These are phyloP conservation scores for Microbotryum scabiosae DNA, from an alignment of 1,284 basidiomycete genomes.

Conservation along the genomic window DNA sequence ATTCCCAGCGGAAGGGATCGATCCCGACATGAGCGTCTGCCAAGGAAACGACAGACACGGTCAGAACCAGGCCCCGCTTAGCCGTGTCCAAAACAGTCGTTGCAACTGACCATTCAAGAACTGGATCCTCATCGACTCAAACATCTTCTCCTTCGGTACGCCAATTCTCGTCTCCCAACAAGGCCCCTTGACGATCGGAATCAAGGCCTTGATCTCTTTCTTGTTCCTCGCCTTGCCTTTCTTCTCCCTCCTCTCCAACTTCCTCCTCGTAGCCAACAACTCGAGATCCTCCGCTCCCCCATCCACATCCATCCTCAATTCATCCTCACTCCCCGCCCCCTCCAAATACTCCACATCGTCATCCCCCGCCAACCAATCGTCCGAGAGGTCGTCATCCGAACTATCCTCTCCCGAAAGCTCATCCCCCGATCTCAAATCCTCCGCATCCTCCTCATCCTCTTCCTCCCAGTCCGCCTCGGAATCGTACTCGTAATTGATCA, in stretches of 20 bases:
- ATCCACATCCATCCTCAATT: constrained; percentile 65
- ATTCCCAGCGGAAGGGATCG: constrained; percentile 66
- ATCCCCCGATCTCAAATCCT: constrained; percentile 31
- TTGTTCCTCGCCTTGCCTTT: constrained; percentile 50
- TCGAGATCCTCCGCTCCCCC: constrained; percentile 52
- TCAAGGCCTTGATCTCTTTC: constrained; percentile 56
- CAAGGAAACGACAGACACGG: constrained; percentile 6
- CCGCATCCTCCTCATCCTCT: constrained; percentile 62
- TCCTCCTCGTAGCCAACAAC: constrained; percentile 44
- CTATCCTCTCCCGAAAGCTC: constrained; percentile 29
- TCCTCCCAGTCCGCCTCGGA: constrained; percentile 80
- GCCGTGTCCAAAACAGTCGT: not conserved
- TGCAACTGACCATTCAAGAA: constrained; percentile 60
- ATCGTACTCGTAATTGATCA: constrained; percentile 71
- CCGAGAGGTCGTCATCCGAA: constrained; percentile 24
- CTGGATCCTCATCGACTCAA: constrained; percentile 60
- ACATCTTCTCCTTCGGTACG: constrained; percentile 54
- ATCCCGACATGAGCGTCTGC: constrained; percentile 63
- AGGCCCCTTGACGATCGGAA: constrained; percentile 68
- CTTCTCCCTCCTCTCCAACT: constrained; percentile 38
- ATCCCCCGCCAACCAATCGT: constrained; percentile 48
- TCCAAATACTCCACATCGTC: constrained; percentile 47
- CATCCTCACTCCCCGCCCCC: constrained; percentile 48
- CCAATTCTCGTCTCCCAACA: constrained; percentile 60
- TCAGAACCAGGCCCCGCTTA: not conserved